Percentiles rank a stretch among this genome's conserved stretches.
Conservation (phyloP, 2,329 filamentous ascomycete species). For the Talaromyces marneffei region DNA sequence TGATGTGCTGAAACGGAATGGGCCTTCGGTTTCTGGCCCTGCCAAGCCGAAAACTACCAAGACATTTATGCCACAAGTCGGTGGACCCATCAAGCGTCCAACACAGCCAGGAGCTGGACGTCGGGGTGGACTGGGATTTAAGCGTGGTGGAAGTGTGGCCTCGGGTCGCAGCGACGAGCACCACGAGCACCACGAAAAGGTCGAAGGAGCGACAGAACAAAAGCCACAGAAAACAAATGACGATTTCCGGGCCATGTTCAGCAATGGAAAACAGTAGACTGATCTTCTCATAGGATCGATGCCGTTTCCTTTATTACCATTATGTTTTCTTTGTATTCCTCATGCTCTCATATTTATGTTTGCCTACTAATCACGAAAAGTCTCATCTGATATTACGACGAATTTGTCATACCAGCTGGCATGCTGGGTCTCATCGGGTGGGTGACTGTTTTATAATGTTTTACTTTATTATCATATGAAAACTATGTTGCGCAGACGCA, state of each 20-base stretch:
- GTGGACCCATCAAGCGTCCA: conserved; percentile 41
- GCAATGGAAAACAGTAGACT: conserved; percentile 26
- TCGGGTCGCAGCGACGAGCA: conserved; percentile 3
- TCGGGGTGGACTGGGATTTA: conserved; percentile 47
- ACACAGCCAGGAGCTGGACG: conserved; percentile 41
- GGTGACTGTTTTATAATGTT: background rate
- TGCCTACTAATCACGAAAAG: background rate
- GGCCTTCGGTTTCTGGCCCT: conserved; percentile 10
- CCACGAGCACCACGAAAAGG: conserved; percentile 16
- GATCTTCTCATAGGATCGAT: background rate
- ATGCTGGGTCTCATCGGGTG: conserved; percentile 6
- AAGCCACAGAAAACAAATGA: conserved; percentile 49
- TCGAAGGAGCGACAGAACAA: conserved; percentile 16
- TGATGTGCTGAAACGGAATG: conserved; percentile 43
- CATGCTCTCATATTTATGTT: background rate
- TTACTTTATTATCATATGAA: background rate
- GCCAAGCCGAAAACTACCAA: conserved; percentile 33
- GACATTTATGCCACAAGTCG: conserved; percentile 25
- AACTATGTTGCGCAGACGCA: background rate
- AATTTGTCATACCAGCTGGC: background rate
- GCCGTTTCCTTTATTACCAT: background rate
- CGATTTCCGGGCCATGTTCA: conserved; percentile 53
- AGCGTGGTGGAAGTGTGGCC: conserved; percentile 32
- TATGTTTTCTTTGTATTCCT: background rate
- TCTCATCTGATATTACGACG: background rate